Base-by-base conservation (phyloP, 768 basidiomycete species). In the Pulveroboletus frians region DNA sequence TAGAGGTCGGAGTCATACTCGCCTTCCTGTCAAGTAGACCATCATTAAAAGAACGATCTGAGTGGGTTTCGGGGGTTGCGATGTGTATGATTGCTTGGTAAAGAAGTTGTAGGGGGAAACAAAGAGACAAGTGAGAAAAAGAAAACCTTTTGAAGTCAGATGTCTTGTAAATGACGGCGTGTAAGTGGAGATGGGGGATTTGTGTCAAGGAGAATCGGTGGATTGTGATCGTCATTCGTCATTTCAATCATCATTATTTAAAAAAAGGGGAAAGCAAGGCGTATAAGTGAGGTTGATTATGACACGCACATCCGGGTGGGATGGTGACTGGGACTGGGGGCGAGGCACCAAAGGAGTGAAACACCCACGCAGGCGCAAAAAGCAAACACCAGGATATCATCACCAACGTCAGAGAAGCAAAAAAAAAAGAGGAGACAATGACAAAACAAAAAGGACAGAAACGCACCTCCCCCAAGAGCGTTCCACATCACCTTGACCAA, bases 401-500 rank as follows among this genome's bases (percentile, higher is more conserved):
- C 51, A 51, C 38, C 43, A 23, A 46, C 30, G 39, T 34, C 37
- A 41, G 26, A 11, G n/a, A 5, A 30, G 20, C 9, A 9, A 30
- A 30, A 30, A 26, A 11, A 9, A 30, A 30, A 30, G 29, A 6
- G 27, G 31, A 6, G 31, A 27, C 21, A 38, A 13, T 27, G 15
- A 42, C 27, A 45, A 15, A 20, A 7, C 14, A 15, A 11, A 6
- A 30, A 32, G 13, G 31, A 32, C 34, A 34, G n/a, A 20, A 34
- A 23, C 44, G 14, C 36, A 43, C 44, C 52, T 36, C 42, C 49
- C 41, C 36, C 23, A 10, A 38, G n/a, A 34, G 4, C n/a, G 26
- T 40, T 36, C 29, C 17, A 39, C 49, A 51, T 82, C 72, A 88
- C 76, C 86, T 79, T 56, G 81, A 80, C 86, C 87, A 90, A 45